Evolutionary conservation across 305 asterid genomes (phyloP).

Genomic region (Fraxinus sp.): DNA sequence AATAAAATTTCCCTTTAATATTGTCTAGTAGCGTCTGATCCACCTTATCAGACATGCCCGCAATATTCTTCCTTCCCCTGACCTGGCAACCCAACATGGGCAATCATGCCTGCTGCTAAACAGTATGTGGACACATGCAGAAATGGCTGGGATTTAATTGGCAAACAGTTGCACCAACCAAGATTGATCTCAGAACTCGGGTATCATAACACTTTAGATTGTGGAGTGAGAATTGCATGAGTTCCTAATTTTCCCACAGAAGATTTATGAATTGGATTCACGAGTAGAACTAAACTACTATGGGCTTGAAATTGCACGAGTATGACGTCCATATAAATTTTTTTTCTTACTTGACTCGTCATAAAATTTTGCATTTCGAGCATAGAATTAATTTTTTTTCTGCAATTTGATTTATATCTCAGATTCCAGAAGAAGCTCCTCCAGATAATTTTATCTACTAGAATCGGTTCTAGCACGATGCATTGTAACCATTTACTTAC

Average conservation of each 20-base stretch:
- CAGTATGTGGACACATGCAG: neutral
- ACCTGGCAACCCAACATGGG: neutral
- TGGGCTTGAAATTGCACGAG: neutral
- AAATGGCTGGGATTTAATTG: neutral
- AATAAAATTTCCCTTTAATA: too few species aligned
- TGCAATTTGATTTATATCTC: constrained; percentile 20
- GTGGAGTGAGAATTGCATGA: neutral
- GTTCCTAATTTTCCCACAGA: neutral
- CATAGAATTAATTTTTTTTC: neutral
- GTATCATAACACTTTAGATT: neutral
- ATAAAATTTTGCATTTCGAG: neutral
- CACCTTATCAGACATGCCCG: neutral
- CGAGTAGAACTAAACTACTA: neutral
- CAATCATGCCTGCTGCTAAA: neutral
- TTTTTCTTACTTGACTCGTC: neutral
- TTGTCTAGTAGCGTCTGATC: neutral
- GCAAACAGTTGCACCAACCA: neutral
- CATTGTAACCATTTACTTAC: neutral
- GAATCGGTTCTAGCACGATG: constrained; percentile 18
- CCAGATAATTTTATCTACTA: constrained; percentile 49
- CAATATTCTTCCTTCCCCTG: neutral
- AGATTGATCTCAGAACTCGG: neutral
- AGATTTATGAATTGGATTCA: neutral
- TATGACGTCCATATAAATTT: neutral
- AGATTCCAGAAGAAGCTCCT: constrained; percentile 95